Percentiles rank a stretch among this genome's conserved stretches.
These are phyloP conservation scores for Botryobasidium botryosum DNA, from an alignment of 768 basidiomycete species.

Conservation along the genomic window DNA sequence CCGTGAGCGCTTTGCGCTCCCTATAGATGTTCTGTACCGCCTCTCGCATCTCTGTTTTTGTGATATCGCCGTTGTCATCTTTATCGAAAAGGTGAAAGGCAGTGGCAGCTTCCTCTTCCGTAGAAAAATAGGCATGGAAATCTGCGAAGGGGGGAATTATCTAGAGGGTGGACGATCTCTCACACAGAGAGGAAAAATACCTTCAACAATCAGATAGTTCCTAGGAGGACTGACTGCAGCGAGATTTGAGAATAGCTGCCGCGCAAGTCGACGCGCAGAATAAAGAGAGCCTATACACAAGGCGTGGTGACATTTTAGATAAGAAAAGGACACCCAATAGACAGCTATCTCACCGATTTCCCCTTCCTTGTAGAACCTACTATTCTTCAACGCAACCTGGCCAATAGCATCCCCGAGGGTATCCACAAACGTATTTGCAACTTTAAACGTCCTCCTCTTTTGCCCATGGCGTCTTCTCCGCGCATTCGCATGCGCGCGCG, in stretches of 20 bases:
- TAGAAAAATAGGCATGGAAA: constrained; percentile 61
- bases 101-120: constrained; percentile 52
- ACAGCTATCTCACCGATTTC: constrained; percentile 30
- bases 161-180: constrained; percentile 1
- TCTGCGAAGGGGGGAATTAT: too few species aligned
- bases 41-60: constrained; percentile 64
- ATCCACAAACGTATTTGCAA: constrained; percentile 51
- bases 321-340: not conserved
- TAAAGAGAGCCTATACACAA: constrained; percentile 22
- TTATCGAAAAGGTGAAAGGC: constrained; percentile 9
- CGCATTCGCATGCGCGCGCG: too few species aligned
- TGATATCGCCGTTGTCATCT: constrained; percentile 19
- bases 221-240: constrained; percentile 43
- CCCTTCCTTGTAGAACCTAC: constrained; percentile 37
- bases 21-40: constrained; percentile 66
- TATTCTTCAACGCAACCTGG: constrained; percentile 52
- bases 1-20: constrained; percentile 53
- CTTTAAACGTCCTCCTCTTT: constrained; percentile 21
- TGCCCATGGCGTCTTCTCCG: too few species aligned
- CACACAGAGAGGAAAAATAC: constrained; percentile 21
- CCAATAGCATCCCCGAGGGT: constrained; percentile 51
- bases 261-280: constrained; percentile 50
- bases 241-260: constrained; percentile 47
- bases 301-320: not conserved
- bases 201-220: constrained; percentile 48